Percentiles rank a stretch among this genome's conserved stretches.
phyloP scores from a whole-genome alignment of 2,329 filamentous ascomycete species.

The Eurotiales sp. region DNA sequence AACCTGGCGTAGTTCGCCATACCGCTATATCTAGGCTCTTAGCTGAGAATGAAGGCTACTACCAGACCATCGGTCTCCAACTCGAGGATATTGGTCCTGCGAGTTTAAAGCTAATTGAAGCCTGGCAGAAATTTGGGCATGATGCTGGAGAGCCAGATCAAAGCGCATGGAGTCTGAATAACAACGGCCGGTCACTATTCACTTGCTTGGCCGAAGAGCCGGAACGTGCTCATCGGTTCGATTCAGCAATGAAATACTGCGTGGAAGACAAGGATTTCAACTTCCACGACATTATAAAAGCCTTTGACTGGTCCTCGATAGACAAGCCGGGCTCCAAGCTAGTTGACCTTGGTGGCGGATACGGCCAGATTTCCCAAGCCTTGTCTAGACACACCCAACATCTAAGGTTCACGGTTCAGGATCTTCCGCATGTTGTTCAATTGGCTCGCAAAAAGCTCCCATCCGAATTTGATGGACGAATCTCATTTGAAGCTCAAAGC shows the following conservation, averaged over 20 bases:
- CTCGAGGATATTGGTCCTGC: not conserved
- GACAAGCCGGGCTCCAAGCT: not conserved
- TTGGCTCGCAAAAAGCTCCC: not conserved
- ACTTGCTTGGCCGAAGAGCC: not conserved
- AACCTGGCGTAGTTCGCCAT: not conserved
- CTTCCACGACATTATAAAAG: not conserved
- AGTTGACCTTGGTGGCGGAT: constrained; percentile 46
- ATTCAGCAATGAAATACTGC: not conserved
- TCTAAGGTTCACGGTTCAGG: constrained; percentile 53
- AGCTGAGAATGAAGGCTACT: not conserved
- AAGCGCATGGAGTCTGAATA: not conserved
- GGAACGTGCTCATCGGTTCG: not conserved
- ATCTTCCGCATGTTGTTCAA: constrained; percentile 37
- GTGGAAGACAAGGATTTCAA: not conserved
- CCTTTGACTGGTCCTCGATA: not conserved
- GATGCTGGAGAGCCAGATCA: not conserved
- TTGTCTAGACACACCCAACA: constrained; percentile 50
- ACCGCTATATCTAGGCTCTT: not conserved
- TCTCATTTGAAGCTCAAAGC: constrained; percentile 22
- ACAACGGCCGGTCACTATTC: not conserved
- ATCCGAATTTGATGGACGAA: constrained; percentile 7
- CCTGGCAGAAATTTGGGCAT: not conserved
- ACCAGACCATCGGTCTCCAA: not conserved
- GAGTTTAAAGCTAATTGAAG: not conserved
- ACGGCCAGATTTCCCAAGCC: constrained; percentile 54